phyloP scores from a whole-genome alignment of 139 green algal genomes.

The Spirogloea muscicola region DNA sequence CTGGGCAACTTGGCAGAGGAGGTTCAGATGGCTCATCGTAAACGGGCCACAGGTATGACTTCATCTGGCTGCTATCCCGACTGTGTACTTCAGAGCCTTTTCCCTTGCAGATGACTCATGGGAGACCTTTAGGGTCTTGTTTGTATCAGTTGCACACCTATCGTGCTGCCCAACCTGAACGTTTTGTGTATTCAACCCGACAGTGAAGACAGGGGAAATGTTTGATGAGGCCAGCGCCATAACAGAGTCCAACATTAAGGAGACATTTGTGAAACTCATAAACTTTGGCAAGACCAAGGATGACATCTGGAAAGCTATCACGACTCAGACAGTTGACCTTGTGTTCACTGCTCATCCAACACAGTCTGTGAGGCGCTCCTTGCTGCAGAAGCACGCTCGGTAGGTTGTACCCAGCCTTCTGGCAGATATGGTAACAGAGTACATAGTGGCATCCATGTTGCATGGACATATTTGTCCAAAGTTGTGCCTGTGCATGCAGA shows the following conservation, averaged over 20 bases:
- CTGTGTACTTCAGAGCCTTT: no score
- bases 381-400: constrained; percentile 39
- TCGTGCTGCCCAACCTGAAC: neutral
- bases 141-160: no score
- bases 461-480: no score
- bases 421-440: no score
- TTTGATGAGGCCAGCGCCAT: constrained; percentile 32
- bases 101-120: no score
- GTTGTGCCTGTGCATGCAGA: no score
- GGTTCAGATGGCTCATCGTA: constrained; percentile 30
- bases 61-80: no score
- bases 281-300: constrained; percentile 39
- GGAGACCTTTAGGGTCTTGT: no score
- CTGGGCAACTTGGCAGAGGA: constrained; percentile 40
- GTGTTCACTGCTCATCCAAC: constrained; percentile 45
- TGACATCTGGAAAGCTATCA: constrained; percentile 30
- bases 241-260: constrained; percentile 41
- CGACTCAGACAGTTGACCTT: constrained; percentile 34
- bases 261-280: constrained; percentile 44
- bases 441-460: no score
- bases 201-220: constrained; percentile 21
- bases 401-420: no score
- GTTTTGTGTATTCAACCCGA: no score
- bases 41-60: neutral
- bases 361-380: constrained; percentile 35